Evolutionary conservation across 352 stramenopile genomes (phyloP), one percentile per base, ranked within the genome.

Genomic region (Blastocystis hominis): DNA sequence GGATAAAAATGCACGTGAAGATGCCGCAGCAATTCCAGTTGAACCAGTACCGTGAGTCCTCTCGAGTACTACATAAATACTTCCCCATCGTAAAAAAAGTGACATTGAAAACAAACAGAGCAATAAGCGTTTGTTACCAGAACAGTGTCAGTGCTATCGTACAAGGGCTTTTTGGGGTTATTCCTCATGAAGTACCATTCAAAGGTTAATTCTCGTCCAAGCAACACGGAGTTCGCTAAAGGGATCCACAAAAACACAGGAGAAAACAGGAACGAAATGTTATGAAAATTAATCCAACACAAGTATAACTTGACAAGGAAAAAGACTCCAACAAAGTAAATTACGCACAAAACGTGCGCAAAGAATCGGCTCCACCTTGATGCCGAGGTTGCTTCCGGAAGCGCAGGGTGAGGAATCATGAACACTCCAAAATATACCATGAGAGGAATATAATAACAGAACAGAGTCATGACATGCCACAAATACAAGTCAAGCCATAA

Each of bases 1-100:
- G 72, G 34, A 84, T 84, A n/a, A 84, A 24, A 34, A 84, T 47
- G 56, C 72, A 84, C 3, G 47, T 84, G 10, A 68, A 53, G n/a
- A 84, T 34, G 3, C 72, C 72, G 3, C 46, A 84, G 72, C 54
- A 84, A 30, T 53, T 84, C 47, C 54, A 68, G 34, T 84, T 84
- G 6, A 84, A 34, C 72, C 72, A 84, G 50, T 84, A 66, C 47
- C 68, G 66, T 2, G 72, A 64, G 54, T 66, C 44, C 55, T 84
- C 72, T 24, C 34, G 66, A 13, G 72, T 84, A 47, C 72, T 66
- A 34, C 72, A 84, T 17, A 84, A 47, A 64, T 64, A 64, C 44
- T 53, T 64, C 7, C 72, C 72, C 72, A 84, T 84, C 50, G 15
- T 13, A 56, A 77, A 36, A 77, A 77, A 77, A 59, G 10, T 59